Conservation (phyloP, 495 filamentous ascomycete genomes). For the Aspergillus homomorphus region DNA sequence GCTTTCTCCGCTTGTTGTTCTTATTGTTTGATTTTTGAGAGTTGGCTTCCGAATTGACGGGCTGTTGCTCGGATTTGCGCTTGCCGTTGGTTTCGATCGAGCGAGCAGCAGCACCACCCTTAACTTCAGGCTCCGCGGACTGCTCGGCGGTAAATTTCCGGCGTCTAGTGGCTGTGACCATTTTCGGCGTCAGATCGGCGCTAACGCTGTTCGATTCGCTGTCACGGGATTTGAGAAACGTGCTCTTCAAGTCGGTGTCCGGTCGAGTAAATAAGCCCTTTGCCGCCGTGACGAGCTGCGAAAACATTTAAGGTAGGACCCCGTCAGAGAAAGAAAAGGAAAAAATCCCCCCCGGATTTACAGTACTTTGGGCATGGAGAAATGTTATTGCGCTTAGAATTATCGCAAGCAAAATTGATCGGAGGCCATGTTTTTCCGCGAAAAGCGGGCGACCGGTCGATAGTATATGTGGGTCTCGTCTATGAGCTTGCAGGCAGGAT, state of each 20-base stretch:
- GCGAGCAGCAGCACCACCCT: slow-evolving; percentile 10
- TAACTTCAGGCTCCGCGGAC: slow-evolving; percentile 16
- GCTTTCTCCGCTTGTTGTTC: slow-evolving; percentile 41
- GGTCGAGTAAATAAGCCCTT: slow-evolving; percentile 42
- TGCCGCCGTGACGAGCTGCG: slow-evolving; percentile 43
- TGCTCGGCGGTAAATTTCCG: slow-evolving; percentile 20
- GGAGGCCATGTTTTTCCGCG: slow-evolving; percentile 35
- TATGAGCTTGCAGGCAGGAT: too few species aligned
- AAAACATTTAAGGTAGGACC: slow-evolving; percentile 33
- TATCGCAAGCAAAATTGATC: slow-evolving; percentile 30
- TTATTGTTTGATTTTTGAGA: too few species aligned
- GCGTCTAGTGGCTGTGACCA: slow-evolving; percentile 39
- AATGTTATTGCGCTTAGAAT: slow-evolving; percentile 20
- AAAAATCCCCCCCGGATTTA: slow-evolving; percentile 8
- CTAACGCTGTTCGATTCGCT: slow-evolving; percentile 12
- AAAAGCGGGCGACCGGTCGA: slow-evolving; percentile 8
- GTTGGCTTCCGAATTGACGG: too few species aligned
- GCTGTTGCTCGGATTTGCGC: slow-evolving; percentile 39
- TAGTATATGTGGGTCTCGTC: too few species aligned
- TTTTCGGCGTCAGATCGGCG: slow-evolving; percentile 22
- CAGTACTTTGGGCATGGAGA: slow-evolving; percentile 8
- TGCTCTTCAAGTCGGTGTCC: slow-evolving; percentile 22
- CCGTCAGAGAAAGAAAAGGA: slow-evolving; percentile 19
- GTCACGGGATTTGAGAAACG: slow-evolving; percentile 16
- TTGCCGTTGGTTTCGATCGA: slow-evolving; percentile 24